A percentile compares a stretch with the other conserved stretches of the same genome.
phyloP scores from a whole-genome alignment of 1,139 yeast genomes.

The Taiozyma sp. region DNA sequence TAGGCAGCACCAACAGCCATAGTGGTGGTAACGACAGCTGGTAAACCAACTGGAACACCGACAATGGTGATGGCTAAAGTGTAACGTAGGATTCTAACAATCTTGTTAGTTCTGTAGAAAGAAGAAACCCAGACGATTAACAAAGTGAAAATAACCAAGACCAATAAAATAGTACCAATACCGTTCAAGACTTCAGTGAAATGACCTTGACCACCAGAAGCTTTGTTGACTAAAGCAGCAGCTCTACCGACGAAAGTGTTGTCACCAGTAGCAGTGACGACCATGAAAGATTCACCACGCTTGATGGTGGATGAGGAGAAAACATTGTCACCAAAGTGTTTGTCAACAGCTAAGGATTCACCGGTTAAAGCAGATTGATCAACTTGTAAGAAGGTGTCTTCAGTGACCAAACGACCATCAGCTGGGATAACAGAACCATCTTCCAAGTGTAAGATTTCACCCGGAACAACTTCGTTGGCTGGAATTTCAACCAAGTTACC shows the following conservation, averaged over 20 bases:
- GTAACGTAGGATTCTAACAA: constrained; percentile 90
- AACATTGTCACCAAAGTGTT: constrained; percentile 81
- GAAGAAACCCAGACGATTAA: constrained; percentile 90
- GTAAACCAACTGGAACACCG: constrained; percentile 99
- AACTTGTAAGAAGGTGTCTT: constrained; percentile 85
- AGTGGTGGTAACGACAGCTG: constrained; percentile 99
- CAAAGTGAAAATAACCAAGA: constrained; percentile 83
- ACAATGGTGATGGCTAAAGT: constrained; percentile 95
- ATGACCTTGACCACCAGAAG: constrained; percentile 92
- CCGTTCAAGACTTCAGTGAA: constrained; percentile 98
- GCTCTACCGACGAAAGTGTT: constrained; percentile 93
- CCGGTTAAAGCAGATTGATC: constrained; percentile 99
- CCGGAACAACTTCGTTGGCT: constrained; percentile 86
- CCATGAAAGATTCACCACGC: constrained; percentile 96
- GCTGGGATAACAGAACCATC: constrained; percentile 95
- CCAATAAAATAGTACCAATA: constrained; percentile 91
- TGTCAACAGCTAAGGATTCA: constrained; percentile 96
- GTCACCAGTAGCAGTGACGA: constrained; percentile 96
- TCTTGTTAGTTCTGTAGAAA: constrained; percentile 90
- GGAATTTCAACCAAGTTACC: constrained; percentile 71
- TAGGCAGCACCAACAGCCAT: constrained; percentile 99
- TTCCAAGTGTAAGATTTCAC: constrained; percentile 88
- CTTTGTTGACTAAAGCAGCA: constrained; percentile 95
- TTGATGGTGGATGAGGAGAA: constrained; percentile 95
- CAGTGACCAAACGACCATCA: constrained; percentile 90